phyloP scores from a whole-genome alignment of 805 yeast species.

The Candida loeiensis region DNA sequence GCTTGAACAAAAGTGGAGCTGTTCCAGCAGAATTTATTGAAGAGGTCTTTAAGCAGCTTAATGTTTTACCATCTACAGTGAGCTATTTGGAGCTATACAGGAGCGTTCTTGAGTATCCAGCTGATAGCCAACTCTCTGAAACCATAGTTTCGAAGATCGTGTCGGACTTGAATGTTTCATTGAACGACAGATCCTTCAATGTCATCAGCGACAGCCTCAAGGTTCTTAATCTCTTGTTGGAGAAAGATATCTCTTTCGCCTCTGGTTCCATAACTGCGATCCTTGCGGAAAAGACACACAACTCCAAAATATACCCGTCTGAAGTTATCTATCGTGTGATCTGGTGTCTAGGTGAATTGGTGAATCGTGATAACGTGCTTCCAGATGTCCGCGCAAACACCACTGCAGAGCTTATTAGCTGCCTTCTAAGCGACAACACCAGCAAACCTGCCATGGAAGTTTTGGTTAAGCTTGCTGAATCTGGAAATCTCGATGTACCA shows the following conservation, averaged over 20 bases:
- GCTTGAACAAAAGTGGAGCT: slow-evolving; percentile 16
- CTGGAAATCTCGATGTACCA: background rate
- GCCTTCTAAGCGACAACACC: background rate
- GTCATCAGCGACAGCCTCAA: slow-evolving; percentile 27
- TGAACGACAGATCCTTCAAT: slow-evolving; percentile 24
- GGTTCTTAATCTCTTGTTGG: slow-evolving; percentile 19
- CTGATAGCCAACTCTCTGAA: slow-evolving; percentile 14
- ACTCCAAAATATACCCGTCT: background rate
- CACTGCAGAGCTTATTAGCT: background rate
- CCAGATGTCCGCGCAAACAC: background rate
- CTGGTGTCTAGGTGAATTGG: slow-evolving; percentile 1
- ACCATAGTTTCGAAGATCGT: slow-evolving; percentile 20
- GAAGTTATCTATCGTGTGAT: background rate
- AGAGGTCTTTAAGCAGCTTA: slow-evolving; percentile 16
- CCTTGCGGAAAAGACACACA: slow-evolving; percentile 2
- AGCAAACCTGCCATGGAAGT: slow-evolving; percentile 1
- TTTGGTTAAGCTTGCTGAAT: slow-evolving; percentile 2
- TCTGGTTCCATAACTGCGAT: background rate
- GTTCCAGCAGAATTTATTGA: slow-evolving; percentile 11
- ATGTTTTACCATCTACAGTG: slow-evolving; percentile 18
- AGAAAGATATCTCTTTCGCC: background rate
- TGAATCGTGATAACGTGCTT: background rate
- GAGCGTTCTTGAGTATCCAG: slow-evolving; percentile 19
- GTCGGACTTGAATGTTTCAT: slow-evolving; percentile 20
- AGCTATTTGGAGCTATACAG: slow-evolving; percentile 21